phyloP scores from a whole-genome alignment of 2,329 filamentous ascomycete genomes.

The Colletotrichum sp. region DNA sequence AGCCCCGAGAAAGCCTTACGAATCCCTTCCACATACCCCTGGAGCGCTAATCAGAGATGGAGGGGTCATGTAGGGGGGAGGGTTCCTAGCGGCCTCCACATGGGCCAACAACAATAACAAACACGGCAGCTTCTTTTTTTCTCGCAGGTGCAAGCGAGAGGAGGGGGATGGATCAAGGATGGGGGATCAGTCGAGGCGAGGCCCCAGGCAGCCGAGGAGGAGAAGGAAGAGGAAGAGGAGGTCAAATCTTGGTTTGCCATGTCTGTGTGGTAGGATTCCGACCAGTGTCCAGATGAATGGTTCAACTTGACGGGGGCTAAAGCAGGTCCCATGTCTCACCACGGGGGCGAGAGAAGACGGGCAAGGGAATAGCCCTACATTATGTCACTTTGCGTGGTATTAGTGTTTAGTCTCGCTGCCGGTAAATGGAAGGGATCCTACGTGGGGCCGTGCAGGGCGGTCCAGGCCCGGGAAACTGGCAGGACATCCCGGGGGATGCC shows the following conservation, averaged over 20 bases:
- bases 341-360: neutral
- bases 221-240: neutral
- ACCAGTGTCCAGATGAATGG: neutral
- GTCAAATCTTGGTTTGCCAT: neutral
- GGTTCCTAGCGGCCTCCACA: neutral
- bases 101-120: neutral
- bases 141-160: neutral
- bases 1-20: neutral
- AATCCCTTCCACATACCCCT: neutral
- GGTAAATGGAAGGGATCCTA: slow-evolving; percentile 9
- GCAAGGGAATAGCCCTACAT: neutral
- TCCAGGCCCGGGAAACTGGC: neutral
- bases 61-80: neutral
- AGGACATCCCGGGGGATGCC: neutral
- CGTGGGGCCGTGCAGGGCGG: slow-evolving; percentile 4
- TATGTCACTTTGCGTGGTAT: neutral
- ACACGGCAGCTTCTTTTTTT: neutral
- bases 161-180: neutral
- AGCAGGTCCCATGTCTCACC: neutral
- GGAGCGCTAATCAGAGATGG: neutral
- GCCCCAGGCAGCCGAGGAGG: neutral
- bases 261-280: neutral
- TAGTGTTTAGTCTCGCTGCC: neutral
- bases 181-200: neutral
- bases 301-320: neutral